A percentile compares a stretch with the other conserved stretches of the same genome.
These are phyloP conservation scores for Periglandula ipomoeae DNA, from an alignment of 2,329 filamentous ascomycete species.

Conservation along the genomic window DNA sequence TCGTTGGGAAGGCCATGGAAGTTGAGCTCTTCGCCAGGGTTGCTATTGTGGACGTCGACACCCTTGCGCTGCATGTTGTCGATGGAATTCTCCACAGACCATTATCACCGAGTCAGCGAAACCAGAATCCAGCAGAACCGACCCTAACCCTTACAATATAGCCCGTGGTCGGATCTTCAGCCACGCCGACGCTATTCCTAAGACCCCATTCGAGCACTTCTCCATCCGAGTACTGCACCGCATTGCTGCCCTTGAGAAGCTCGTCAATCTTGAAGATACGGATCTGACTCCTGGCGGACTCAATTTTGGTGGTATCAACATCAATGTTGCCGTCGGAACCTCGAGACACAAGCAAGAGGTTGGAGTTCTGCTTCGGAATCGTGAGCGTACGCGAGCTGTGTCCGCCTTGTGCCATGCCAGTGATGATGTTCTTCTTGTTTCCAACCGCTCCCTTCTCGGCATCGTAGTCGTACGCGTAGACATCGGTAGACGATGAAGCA, in stretches of 20 bases:
- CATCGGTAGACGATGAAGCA: conserved; percentile 40
- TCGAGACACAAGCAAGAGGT: conserved; percentile 50
- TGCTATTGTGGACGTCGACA: conserved; percentile 52
- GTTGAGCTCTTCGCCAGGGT: conserved; percentile 65
- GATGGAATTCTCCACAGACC: conserved; percentile 56
- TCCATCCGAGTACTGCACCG: conserved; percentile 34
- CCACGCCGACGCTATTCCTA: conserved; percentile 60
- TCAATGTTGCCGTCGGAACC: conserved; percentile 54
- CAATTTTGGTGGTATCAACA: conserved; percentile 33
- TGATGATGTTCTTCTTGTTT: conserved; percentile 38
- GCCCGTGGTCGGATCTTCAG: conserved; percentile 42
- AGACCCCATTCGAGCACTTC: conserved; percentile 52
- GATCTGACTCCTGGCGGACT: conserved; percentile 50
- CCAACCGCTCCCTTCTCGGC: conserved; percentile 34
- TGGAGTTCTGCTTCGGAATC: conserved; percentile 39
- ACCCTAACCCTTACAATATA: conserved; percentile 24
- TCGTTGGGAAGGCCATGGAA: conserved; percentile 49
- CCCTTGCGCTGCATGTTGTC: conserved; percentile 48
- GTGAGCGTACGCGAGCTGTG: conserved; percentile 56
- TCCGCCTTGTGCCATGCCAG: conserved; percentile 46
- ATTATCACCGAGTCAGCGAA: conserved; percentile 17
- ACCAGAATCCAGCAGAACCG: too few species aligned
- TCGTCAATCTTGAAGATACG: conserved; percentile 34
- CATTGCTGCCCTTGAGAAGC: conserved; percentile 14
- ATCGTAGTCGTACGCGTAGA: conserved; percentile 54